Evolutionary conservation across 495 filamentous ascomycete genomes (phyloP).

Genomic region (Penicillium argentinense): DNA sequence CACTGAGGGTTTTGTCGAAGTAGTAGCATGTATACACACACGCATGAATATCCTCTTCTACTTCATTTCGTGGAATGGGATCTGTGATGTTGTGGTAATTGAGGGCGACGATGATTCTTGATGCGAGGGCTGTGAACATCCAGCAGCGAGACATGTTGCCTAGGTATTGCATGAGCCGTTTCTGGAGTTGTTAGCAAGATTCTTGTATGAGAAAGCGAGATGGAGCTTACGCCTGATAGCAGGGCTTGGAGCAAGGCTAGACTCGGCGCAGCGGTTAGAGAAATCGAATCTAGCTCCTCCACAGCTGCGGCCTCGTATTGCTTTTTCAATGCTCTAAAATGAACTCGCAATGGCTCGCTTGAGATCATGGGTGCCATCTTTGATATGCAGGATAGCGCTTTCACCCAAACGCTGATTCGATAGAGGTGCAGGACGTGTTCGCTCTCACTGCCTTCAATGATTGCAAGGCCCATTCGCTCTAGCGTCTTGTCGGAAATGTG

Average conservation of each 20-base stretch:
- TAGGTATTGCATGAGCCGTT: constrained; percentile 26
- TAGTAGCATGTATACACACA: constrained; percentile 34
- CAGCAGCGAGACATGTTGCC: constrained; percentile 31
- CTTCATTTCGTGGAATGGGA: constrained; percentile 14
- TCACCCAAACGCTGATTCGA: constrained; percentile 25
- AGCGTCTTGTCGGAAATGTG: constrained; percentile 26
- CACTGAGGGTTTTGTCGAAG: constrained; percentile 35
- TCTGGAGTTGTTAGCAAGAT: no score
- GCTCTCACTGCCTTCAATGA: constrained; percentile 23
- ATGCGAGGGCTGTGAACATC: constrained; percentile 27
- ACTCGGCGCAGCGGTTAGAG: constrained; percentile 24
- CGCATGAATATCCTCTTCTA: constrained; percentile 27
- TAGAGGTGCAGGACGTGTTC: constrained; percentile 24
- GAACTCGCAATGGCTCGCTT: constrained; percentile 16
- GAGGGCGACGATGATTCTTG: constrained; percentile 26
- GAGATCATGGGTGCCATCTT: constrained; percentile 22
- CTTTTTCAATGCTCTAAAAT: constrained; percentile 24
- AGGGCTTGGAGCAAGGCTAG: constrained; percentile 27
- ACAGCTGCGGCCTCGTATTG: constrained; percentile 24
- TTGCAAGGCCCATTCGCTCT: constrained; percentile 29
- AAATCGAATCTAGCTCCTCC: constrained; percentile 21
- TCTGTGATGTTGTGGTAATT: constrained; percentile 29
- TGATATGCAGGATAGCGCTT: constrained; percentile 24
- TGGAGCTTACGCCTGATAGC: constrained; percentile 24
- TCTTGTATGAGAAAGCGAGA: no score